Base-by-base conservation (phyloP, 352 stramenopile species). In the Phytophthora fragariaefolia region DNA sequence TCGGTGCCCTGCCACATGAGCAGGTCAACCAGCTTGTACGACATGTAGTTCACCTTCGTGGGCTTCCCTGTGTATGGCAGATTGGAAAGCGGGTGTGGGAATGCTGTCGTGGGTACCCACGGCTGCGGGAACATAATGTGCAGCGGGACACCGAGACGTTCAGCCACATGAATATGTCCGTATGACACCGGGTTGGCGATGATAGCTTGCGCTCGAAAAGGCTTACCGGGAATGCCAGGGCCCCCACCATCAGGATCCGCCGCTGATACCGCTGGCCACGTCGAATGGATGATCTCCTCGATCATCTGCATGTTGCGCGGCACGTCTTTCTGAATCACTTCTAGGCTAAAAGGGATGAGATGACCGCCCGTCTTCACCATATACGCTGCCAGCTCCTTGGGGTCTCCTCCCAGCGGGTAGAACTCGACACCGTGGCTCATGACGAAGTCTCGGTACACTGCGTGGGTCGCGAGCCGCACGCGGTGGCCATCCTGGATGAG, bases 121-220 rank as follows among this genome's bases (percentile, higher is more conserved):
- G 92, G 93, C 66, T 98, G 88, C 1, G 91, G 89, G 59, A 97
- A 98, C 90, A 98, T 97, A 46, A 98, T 97, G 74, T 98, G 96
- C 30, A 98, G 71, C 18, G 94, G 93, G 10, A 98, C 90, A 3
- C 86, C 91, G 2, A 98, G 82, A 5, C 87, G 82, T 68, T 98
- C 95, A 0, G 92, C 94, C 5, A 98, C 93, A 71, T 98, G 93
- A 42, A 97, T 90, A 69, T 98, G 93, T 8, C 91, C 93, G 46
- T 97, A 97, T 18, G 83, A 90, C 2, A 97, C 91, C 2, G 95
- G 94, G 53, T 98, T 98, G 15, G 91, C 90, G 70, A 98, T 98
- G 28, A 98, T 97, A 2, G 91, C 92, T 52, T 98, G 78, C 1
- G 93, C 92, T 46, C 76, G 83, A 61, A 98, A 98, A 0, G 87